Conservation (phyloP, 2,329 filamentous ascomycete genomes). For the Leptoxyphium fumago region DNA sequence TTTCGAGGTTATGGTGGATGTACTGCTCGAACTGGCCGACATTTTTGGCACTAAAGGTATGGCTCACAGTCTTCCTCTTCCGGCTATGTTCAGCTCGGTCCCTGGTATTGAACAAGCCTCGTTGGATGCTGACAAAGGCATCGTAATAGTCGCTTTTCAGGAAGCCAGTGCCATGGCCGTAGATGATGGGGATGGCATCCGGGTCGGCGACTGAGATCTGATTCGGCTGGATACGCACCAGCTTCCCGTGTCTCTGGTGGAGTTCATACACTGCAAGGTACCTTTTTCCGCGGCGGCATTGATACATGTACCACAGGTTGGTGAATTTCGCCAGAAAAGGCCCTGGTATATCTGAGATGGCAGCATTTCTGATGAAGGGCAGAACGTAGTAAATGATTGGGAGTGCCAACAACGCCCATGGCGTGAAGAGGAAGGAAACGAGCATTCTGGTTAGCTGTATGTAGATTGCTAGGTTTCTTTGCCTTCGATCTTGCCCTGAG, state of each 20-base stretch:
- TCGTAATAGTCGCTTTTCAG: constrained; percentile 70
- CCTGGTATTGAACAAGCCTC: constrained; percentile 80
- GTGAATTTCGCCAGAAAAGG: constrained; percentile 54
- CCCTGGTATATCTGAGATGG: constrained; percentile 40
- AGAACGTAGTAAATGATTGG: constrained; percentile 43
- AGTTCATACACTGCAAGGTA: constrained; percentile 49
- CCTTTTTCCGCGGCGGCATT: constrained; percentile 44
- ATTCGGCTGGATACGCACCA: constrained; percentile 71
- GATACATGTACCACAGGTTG: constrained; percentile 64
- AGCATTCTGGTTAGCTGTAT: constrained; percentile 15
- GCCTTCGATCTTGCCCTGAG: too few relatives aligned
- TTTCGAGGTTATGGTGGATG: constrained; percentile 63
- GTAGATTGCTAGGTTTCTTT: background rate
- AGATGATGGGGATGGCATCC: constrained; percentile 59
- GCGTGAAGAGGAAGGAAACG: constrained; percentile 27
- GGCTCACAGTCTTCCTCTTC: constrained; percentile 77
- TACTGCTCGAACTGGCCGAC: constrained; percentile 79
- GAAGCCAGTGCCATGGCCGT: constrained; percentile 46
- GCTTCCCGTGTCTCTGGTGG: constrained; percentile 62
- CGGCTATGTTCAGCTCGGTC: constrained; percentile 68
- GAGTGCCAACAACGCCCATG: constrained; percentile 33
- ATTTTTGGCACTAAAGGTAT: constrained; percentile 73
- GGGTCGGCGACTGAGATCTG: constrained; percentile 73
- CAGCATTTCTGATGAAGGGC: constrained; percentile 45
- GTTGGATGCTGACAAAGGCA: constrained; percentile 73